phyloP scores from a whole-genome alignment of 176 grass and related monocot genomes.

The barley (Hordeum vulgare) region MorexV3_pseudomolecules_assembly NC_058519.1:20239193-20239692 shows the following conservation, averaged over 20 bases:
- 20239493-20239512: background rate
- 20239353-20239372: background rate
- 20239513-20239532: background rate
- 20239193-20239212: background rate
- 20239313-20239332: background rate
- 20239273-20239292: background rate
- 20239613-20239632: background rate
- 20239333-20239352: background rate
- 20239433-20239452: no score
- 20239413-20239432: background rate
- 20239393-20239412: background rate
- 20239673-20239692: background rate
- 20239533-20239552: background rate
- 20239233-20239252: background rate
- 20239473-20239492: no score
- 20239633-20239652: background rate
- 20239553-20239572: background rate
- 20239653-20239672: background rate
- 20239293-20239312: background rate
- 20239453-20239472: no score
- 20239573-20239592: background rate
- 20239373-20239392: background rate
- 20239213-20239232: background rate
- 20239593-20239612: background rate
- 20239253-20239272: background rate